phyloP scores from a whole-genome alignment of 768 basidiomycete species.

The Boletus edulis region DNA sequence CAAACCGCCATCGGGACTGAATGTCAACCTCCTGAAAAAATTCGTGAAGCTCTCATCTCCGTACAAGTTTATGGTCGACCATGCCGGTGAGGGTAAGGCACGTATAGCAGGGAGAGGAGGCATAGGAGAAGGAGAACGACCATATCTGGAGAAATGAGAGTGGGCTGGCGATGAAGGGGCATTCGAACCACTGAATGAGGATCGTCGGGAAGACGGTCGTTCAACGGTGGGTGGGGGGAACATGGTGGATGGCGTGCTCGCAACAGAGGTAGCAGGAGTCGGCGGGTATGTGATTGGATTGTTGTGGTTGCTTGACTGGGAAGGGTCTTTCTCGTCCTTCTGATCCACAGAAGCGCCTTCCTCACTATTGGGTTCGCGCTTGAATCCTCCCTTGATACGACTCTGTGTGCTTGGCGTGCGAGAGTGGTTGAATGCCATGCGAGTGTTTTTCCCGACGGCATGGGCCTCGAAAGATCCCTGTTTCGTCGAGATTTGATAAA shows the following conservation, averaged over 20 bases:
- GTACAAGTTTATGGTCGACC: slow-evolving; percentile 79
- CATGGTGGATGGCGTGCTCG: slow-evolving; percentile 61
- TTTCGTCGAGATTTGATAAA: slow-evolving; percentile 80
- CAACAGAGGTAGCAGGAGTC: slow-evolving; percentile 67
- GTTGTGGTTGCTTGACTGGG: slow-evolving; percentile 29
- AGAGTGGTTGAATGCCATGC: slow-evolving; percentile 63
- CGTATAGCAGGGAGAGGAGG: slow-evolving; percentile 93
- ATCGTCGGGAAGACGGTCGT: slow-evolving; percentile 57
- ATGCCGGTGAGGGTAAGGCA: slow-evolving; percentile 56
- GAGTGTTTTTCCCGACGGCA: slow-evolving; percentile 84
- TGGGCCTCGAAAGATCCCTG: slow-evolving; percentile 86
- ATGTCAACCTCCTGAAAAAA: slow-evolving; percentile 92
- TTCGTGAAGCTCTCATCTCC: slow-evolving; percentile 95
- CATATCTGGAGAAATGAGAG: slow-evolving; percentile 60
- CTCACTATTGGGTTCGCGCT: slow-evolving; percentile 79
- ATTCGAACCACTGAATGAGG: slow-evolving; percentile 76
- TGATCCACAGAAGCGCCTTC: slow-evolving; percentile 64
- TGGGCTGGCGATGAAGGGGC: slow-evolving; percentile 70
- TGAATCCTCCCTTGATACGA: slow-evolving; percentile 54
- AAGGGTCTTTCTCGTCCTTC: slow-evolving; percentile 39
- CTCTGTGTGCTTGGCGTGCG: slow-evolving; percentile 66
- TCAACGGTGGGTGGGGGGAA: slow-evolving; percentile 50
- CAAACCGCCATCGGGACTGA: slow-evolving; percentile 92
- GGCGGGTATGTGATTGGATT: slow-evolving; percentile 38
- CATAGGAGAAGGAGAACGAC: slow-evolving; percentile 86